Percentiles rank a stretch among this genome's conserved stretches.
phyloP scores from a whole-genome alignment of 495 filamentous ascomycete species.

The Oleoguttula mirabilis region DNA sequence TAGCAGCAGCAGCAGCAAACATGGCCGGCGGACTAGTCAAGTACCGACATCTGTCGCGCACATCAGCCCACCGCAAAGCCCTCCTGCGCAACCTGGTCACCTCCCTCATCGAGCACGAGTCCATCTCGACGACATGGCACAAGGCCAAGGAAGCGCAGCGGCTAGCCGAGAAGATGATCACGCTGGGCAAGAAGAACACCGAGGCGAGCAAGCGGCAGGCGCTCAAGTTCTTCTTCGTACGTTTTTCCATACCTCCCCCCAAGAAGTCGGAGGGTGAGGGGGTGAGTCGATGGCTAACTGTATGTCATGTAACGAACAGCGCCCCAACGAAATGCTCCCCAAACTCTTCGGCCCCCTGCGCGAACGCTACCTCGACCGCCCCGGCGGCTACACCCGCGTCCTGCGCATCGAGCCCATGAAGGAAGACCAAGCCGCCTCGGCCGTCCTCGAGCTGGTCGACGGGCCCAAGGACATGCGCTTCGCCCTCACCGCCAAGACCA shows the following conservation, averaged over 20 bases:
- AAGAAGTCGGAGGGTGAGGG: background rate
- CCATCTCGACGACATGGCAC: conserved; percentile 84
- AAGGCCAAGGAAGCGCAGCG: conserved; percentile 96
- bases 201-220: conserved; percentile 57
- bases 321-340: conserved; percentile 56
- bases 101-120: conserved; percentile 84
- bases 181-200: conserved; percentile 81
- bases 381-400: conserved; percentile 90
- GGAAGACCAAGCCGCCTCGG: conserved; percentile 70
- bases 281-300: no score
- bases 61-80: conserved; percentile 75
- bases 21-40: conserved; percentile 80
- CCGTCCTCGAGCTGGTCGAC: conserved; percentile 94
- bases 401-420: conserved; percentile 65
- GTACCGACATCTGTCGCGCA: conserved; percentile 77
- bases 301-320: conserved; percentile 31
- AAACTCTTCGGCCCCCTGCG: conserved; percentile 80
- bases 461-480: conserved; percentile 93
- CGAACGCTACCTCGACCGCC: conserved; percentile 64
- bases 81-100: conserved; percentile 93
- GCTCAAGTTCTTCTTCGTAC: conserved; percentile 68
- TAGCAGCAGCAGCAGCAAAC: no score
- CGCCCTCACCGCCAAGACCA: conserved; percentile 70
- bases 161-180: conserved; percentile 85
- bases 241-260: conserved; percentile 24